Evolutionary conservation across 148 eudicot species (phyloP).

Genomic region (Pouteria glomerata): DNA sequence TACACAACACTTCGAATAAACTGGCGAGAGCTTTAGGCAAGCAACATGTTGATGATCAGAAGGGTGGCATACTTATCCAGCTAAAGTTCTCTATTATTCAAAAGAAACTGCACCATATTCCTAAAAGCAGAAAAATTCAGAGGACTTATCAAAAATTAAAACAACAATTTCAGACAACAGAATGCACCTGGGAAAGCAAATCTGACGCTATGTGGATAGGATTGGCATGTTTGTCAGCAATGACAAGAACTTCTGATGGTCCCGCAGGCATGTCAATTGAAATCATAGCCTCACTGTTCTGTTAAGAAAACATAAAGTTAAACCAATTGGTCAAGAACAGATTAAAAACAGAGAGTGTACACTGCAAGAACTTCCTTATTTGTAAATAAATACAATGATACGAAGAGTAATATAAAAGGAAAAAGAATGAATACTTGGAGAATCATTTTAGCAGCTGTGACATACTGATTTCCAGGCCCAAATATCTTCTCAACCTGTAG

Average conservation of each 20-base stretch:
- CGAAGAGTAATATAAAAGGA: neutral
- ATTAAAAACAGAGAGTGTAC: neutral
- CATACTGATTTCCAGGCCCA: slow-evolving; percentile 99
- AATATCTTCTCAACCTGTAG: slow-evolving; percentile 92
- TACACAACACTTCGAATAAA: no score
- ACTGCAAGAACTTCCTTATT: neutral
- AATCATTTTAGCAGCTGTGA: slow-evolving; percentile 99
- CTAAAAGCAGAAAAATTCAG: neutral
- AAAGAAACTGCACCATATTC: neutral
- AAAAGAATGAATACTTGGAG: slow-evolving; percentile 57
- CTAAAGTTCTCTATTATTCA: neutral
- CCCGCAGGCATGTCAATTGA: slow-evolving; percentile 99
- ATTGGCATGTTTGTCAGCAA: slow-evolving; percentile 88
- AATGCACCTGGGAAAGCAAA: slow-evolving; percentile 85
- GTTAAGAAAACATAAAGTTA: slow-evolving; percentile 19
- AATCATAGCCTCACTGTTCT: slow-evolving; percentile 99
- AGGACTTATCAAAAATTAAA: slow-evolving; percentile 5
- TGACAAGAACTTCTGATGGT: slow-evolving; percentile 96
- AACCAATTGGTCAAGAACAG: neutral
- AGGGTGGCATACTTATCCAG: neutral
- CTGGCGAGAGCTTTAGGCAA: no score
- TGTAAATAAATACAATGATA: neutral
- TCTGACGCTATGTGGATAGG: slow-evolving; percentile 93
- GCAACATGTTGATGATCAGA: no score
- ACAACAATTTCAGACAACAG: neutral